Evolutionary conservation across 2,329 filamentous ascomycete species (phyloP).

Genomic region (Phaeophleospora eucalypticola): DNA sequence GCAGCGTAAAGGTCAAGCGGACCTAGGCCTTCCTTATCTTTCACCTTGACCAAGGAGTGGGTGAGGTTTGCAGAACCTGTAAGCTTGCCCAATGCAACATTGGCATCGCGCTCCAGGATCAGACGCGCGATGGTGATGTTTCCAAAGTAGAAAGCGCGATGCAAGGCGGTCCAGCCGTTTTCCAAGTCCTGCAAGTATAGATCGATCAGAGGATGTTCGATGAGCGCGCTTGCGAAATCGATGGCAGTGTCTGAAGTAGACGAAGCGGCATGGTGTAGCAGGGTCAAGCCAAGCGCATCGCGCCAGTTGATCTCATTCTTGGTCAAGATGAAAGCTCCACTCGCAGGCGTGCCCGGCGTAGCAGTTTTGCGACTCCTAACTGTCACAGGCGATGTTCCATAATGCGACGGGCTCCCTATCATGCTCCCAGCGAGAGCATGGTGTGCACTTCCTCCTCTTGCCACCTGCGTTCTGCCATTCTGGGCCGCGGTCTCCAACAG

Average conservation of each 20-base stretch:
- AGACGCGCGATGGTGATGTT: constrained; percentile 82
- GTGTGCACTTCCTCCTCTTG: constrained; percentile 36
- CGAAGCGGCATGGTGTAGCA: constrained; percentile 79
- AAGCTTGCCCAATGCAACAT: constrained; percentile 60
- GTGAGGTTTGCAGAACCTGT: constrained; percentile 58
- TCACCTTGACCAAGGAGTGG: constrained; percentile 82
- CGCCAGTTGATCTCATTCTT: constrained; percentile 76
- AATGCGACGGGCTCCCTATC: constrained; percentile 43
- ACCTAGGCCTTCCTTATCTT: constrained; percentile 90
- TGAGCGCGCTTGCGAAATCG: constrained; percentile 71
- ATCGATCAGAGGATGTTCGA: constrained; percentile 79
- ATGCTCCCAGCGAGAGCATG: constrained; percentile 25
- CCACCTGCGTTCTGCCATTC: constrained; percentile 48
- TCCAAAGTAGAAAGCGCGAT: constrained; percentile 83
- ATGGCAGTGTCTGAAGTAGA: constrained; percentile 66
- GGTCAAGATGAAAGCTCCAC: constrained; percentile 47
- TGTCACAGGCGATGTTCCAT: constrained; percentile 43
- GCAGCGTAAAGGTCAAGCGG: constrained; percentile 90
- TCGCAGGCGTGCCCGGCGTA: constrained; percentile 42
- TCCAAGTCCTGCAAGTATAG: constrained; percentile 83
- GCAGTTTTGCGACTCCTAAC: constrained; percentile 33
- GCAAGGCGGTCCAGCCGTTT: constrained; percentile 92
- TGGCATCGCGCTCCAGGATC: constrained; percentile 72
- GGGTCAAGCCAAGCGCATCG: constrained; percentile 74
- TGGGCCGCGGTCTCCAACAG: constrained; percentile 70